Conservation (phyloP, 192 early-diverging fungal species). For the Entophlyctis luteolus region DNA sequence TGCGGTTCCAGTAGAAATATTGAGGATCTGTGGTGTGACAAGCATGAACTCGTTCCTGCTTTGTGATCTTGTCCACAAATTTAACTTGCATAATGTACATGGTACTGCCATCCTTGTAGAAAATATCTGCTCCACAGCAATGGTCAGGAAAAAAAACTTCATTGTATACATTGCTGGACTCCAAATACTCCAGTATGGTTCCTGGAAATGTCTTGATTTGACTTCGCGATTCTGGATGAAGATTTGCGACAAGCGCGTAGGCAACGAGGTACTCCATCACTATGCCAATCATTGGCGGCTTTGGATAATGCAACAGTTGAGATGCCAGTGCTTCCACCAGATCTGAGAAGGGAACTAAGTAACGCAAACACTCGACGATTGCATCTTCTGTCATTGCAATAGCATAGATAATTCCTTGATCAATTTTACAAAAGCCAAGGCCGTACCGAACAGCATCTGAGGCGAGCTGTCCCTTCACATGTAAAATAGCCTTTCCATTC, state of each 20-base stretch:
- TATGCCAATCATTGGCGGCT: conserved; percentile 31
- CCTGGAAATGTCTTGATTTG: background rate
- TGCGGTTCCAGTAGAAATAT: conserved; percentile 30
- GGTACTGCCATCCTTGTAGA: conserved; percentile 28
- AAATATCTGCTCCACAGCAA: conserved; percentile 35
- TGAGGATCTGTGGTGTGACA: conserved; percentile 34
- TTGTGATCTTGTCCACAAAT: conserved; percentile 30
- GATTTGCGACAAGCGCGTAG: conserved; percentile 29
- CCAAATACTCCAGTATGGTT: conserved; percentile 4
- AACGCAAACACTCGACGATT: conserved; percentile 31
- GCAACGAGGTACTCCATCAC: conserved; percentile 37
- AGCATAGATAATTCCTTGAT: background rate
- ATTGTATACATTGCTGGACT: background rate
- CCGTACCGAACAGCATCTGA: conserved; percentile 26
- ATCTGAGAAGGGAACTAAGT: conserved; percentile 31
- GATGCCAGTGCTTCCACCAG: conserved; percentile 2
- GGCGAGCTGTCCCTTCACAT: conserved; percentile 1
- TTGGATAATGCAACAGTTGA: conserved; percentile 4
- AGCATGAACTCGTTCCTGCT: conserved; percentile 31
- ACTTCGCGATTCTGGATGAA: conserved; percentile 3
- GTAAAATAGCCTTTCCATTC: conserved; percentile 19
- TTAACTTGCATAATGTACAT: conserved; percentile 35
- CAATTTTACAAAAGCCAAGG: conserved; percentile 20
- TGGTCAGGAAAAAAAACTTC: conserved; percentile 34
- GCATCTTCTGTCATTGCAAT: conserved; percentile 26